Evolutionary conservation across 495 filamentous ascomycete genomes (phyloP), one percentile per base, ranked within the genome.

Genomic region (Entonaema liquescens): DNA sequence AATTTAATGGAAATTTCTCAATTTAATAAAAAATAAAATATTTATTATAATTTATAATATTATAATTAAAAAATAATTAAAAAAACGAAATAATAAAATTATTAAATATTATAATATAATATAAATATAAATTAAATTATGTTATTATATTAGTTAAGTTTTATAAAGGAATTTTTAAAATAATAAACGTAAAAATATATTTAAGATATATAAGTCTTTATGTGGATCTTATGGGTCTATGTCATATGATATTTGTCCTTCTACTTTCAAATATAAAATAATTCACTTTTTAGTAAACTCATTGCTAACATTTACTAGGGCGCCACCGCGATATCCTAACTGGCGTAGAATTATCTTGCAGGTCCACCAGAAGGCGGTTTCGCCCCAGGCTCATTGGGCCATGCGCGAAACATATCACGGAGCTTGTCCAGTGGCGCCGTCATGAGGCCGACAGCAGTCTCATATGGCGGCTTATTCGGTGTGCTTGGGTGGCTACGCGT

Each of bases 401-500:
- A 72, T 12, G 60, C 17, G 40, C 65, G 65, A 52, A 68, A 68
- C 7, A 86, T 52, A 73, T 88, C 83, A 62, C 62, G 74, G 42
- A 87, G 56, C 65, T 82, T 83, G 69, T 87, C 86, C n/a, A 87
- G 57, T 6, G 83, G 86, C 38, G 85, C 80, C 11, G 82, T 74
- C 77, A 88, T 40, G 68, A 88, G 64, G 6, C 82, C 84, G 11
- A 72, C 81, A 0, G 75, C 82, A 4, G 81, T 86, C 78, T 86
- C 86, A 62, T 82, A 86, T 0, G 82, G 83, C 4, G 83, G 84
- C 60, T 79, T 81, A 54, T 87, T 80, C 5, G 82, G 84, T 5
- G 82, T 84, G 56, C 67, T 73, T 19, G 87, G 87, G 73, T 90
- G 88, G 19, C 83, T 84, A 7, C 85, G 80, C 2, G 85, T 86